Percentiles rank a stretch among this genome's conserved stretches.
Evolutionary conservation across 1,284 basidiomycete genomes (phyloP).

Genomic region (Puccinia brachypodii): DNA sequence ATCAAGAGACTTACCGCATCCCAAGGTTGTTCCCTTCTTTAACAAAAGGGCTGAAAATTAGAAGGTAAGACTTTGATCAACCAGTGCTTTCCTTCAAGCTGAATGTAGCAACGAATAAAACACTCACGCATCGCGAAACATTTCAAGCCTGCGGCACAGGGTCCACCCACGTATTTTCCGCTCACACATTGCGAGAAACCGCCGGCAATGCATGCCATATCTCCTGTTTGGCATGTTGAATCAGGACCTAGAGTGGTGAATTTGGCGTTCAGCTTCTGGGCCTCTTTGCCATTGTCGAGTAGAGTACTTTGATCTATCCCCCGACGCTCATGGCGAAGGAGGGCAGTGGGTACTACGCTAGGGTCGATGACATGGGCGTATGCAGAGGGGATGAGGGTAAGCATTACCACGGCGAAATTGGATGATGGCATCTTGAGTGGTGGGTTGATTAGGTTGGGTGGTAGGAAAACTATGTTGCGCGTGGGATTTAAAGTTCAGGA

Average conservation of each 20-base stretch:
- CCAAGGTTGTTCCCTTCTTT: constrained; percentile 23
- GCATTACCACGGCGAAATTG: background rate
- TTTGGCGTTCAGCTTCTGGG: constrained; percentile 41
- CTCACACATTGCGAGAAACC: constrained; percentile 37
- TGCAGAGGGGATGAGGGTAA: background rate
- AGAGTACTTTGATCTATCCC: constrained; percentile 16
- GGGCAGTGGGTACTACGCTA: background rate
- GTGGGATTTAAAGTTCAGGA: no score
- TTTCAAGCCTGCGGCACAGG: constrained; percentile 21
- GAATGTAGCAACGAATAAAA: background rate
- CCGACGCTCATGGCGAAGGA: background rate
- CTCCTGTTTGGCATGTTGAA: constrained; percentile 32
- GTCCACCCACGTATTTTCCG: constrained; percentile 31
- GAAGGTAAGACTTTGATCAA: background rate
- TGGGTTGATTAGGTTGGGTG: background rate
- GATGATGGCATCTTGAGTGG: background rate
- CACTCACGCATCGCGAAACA: constrained; percentile 42
- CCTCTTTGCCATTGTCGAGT: constrained; percentile 35
- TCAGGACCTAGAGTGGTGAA: constrained; percentile 13
- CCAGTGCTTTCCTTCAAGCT: background rate
- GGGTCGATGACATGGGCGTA: background rate
- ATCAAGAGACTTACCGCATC: constrained; percentile 32
- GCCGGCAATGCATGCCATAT: constrained; percentile 38
- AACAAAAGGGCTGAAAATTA: constrained; percentile 21
- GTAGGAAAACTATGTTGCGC: background rate